phyloP scores from a whole-genome alignment of 345 rosid species.

The Psidium friedrichsthalianum region DNA sequence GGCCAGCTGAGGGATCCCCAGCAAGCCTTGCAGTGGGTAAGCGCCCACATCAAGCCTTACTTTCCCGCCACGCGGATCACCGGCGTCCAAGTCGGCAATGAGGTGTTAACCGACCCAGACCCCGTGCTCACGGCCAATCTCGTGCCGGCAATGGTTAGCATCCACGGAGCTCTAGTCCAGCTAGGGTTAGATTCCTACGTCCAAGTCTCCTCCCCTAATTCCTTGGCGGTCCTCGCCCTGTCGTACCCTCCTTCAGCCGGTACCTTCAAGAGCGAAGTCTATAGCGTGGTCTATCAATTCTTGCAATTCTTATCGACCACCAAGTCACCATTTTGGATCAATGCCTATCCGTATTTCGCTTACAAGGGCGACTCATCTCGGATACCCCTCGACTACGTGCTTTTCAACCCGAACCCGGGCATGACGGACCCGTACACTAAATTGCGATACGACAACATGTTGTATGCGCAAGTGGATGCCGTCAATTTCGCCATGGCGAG shows the following conservation, averaged over 20 bases:
- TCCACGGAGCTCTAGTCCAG: constrained; percentile 63
- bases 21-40: constrained; percentile 79
- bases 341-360: constrained; percentile 94
- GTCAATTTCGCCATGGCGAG: constrained; percentile 56
- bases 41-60: constrained; percentile 56
- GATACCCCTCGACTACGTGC: constrained; percentile 67
- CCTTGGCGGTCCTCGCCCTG: constrained; percentile 55
- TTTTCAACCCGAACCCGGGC: constrained; percentile 74
- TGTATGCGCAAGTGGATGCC: constrained; percentile 92
- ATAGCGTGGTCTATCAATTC: constrained; percentile 44
- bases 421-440: constrained; percentile 76
- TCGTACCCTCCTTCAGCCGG: constrained; percentile 95
- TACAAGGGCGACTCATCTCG: constrained; percentile 59
- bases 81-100: constrained; percentile 72
- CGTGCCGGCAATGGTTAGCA: constrained; percentile 70
- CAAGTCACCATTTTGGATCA: constrained; percentile 77
- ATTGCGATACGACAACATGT: constrained; percentile 78
- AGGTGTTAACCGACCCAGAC: constrained; percentile 49
- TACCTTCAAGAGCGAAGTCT: constrained; percentile 45
- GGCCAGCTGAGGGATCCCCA: constrained; percentile 46
- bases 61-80: constrained; percentile 55
- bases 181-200: constrained; percentile 57
- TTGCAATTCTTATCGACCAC: constrained; percentile 45
- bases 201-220: constrained; percentile 66
- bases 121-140: constrained; percentile 34